Conservation (phyloP, 192 early-diverging fungal genomes). For the Gigaspora rosea region DNA sequence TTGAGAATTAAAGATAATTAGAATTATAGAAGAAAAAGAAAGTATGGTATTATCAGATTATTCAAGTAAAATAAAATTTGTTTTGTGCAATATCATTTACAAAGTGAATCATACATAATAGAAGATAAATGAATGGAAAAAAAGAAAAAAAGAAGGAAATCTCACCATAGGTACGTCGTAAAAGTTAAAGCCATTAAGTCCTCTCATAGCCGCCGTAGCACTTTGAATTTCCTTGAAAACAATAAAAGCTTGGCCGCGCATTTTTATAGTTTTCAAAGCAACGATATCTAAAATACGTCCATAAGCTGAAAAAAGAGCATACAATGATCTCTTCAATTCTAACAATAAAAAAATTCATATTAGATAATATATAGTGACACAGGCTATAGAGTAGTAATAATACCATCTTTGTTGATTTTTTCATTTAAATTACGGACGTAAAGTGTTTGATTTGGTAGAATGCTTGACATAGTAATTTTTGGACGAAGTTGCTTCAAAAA, state of each 20-base stretch:
- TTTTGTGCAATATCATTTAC: too few relatives aligned
- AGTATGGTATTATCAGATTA: constrained; percentile 21
- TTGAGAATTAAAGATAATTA: too few relatives aligned
- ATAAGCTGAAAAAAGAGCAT: constrained; percentile 83
- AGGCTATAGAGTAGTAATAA: neutral
- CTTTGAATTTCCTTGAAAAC: constrained; percentile 83
- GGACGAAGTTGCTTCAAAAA: too few relatives aligned
- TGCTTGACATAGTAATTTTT: neutral
- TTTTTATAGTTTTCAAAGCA: constrained; percentile 73
- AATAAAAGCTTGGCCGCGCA: constrained; percentile 95
- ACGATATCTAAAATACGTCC: constrained; percentile 88
- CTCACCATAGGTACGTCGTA: constrained; percentile 81
- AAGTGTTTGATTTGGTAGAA: constrained; percentile 77
- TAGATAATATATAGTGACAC: neutral
- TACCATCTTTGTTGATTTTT: constrained; percentile 74
- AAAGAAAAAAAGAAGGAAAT: neutral
- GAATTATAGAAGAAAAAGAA: constrained; percentile 20
- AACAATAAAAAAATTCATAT: neutral
- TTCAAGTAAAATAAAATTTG: too few relatives aligned
- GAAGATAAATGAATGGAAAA: too few relatives aligned
- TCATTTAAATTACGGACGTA: constrained; percentile 79
- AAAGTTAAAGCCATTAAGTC: constrained; percentile 86
- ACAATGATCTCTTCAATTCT: constrained; percentile 75
- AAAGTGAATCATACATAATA: too few relatives aligned
- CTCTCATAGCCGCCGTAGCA: constrained; percentile 84